phyloP scores from a whole-genome alignment of 345 rosid species.

The Euphorbia lathyris region DNA sequence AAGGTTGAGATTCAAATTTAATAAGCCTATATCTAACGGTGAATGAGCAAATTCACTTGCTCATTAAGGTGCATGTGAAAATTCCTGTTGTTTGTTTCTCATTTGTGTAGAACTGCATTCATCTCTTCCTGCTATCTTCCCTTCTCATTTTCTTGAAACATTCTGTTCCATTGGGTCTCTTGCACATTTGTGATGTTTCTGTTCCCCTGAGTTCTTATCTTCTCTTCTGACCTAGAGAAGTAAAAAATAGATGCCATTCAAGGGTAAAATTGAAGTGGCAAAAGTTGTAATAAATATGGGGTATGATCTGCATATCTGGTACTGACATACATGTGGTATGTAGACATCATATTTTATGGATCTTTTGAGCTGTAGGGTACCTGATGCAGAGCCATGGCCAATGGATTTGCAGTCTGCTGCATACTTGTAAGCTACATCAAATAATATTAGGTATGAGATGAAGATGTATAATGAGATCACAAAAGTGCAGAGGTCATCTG shows the following conservation, averaged over 20 bases:
- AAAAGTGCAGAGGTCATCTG: conserved; percentile 4
- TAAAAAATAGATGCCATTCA: neutral
- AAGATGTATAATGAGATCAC: neutral
- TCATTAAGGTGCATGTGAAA: too few relatives aligned
- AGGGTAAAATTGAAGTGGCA: neutral
- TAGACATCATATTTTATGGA: neutral
- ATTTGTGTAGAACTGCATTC: neutral
- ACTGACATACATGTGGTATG: neutral
- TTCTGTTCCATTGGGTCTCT: neutral
- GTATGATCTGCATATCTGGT: neutral
- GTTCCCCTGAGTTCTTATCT: neutral
- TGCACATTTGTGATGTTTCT: neutral
- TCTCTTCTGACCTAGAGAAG: neutral
- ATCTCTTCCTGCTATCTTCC: neutral
- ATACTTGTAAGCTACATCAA: neutral
- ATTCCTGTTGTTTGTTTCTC: too few relatives aligned
- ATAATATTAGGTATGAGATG: neutral
- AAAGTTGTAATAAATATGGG: neutral
- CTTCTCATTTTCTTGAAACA: neutral
- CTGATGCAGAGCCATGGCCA: neutral
- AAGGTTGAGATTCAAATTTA: too few relatives aligned
- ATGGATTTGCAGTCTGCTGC: neutral
- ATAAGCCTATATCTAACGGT: too few relatives aligned
- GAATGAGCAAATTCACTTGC: too few relatives aligned
- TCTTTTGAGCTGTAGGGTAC: neutral